phyloP scores from a whole-genome alignment of 225 moss, liverwort and hornwort genomes.

The Antitrichia curtipendula region DNA sequence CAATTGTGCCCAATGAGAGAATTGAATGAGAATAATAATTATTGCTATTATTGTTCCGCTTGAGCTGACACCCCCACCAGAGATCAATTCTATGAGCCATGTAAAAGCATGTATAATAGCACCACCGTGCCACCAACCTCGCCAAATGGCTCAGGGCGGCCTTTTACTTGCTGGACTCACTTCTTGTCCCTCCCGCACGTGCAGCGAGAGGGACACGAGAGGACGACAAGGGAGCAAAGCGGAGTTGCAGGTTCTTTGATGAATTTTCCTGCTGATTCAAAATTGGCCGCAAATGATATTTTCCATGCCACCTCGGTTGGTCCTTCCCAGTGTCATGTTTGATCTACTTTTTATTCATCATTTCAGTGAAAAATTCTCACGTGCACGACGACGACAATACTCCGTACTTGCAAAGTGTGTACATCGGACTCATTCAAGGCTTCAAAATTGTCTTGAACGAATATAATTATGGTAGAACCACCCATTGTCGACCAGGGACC shows the following conservation, averaged over 20 bases:
- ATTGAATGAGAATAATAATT: neutral
- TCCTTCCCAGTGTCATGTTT: neutral
- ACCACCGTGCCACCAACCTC: neutral
- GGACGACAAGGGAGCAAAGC: too few relatives aligned
- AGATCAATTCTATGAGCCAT: neutral
- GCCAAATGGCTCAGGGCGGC: neutral
- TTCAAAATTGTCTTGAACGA: too few relatives aligned
- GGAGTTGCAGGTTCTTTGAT: neutral
- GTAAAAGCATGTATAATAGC: neutral
- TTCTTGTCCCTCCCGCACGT: neutral
- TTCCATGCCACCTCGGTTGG: neutral
- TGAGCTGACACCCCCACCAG: neutral
- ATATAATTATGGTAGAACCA: too few relatives aligned
- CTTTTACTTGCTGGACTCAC: neutral
- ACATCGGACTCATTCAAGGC: neutral
- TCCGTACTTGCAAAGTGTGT: neutral
- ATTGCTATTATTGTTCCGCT: neutral
- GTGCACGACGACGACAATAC: neutral
- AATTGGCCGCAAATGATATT: too few relatives aligned
- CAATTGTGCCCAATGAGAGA: neutral
- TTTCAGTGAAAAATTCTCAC: neutral
- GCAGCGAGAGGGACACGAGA: too few relatives aligned
- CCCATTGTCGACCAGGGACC: too few relatives aligned
- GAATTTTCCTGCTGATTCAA: neutral
- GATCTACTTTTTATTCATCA: neutral